phyloP scores from a whole-genome alignment of 495 filamentous ascomycete genomes.

The Jackrogersella multiformis region DNA sequence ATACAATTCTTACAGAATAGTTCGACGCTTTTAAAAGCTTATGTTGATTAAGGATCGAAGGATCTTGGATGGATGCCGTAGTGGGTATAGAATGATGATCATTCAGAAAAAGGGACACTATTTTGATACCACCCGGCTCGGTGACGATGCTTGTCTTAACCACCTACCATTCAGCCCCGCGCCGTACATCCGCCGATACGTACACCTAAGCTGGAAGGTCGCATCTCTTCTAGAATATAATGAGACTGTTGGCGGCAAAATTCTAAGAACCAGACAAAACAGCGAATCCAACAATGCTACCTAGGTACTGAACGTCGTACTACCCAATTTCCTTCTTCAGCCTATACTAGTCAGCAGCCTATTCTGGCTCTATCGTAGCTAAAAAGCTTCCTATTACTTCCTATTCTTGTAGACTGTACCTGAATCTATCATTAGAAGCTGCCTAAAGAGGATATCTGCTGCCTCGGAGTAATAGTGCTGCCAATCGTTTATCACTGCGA shows the following conservation, averaged over 20 bases:
- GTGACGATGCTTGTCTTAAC: background rate
- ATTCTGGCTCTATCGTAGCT: constrained; percentile 6
- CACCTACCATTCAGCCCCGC: constrained; percentile 2
- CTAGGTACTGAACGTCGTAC: background rate
- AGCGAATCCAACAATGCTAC: constrained; percentile 11
- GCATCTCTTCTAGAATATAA: background rate
- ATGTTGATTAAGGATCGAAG: background rate
- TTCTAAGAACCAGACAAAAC: constrained; percentile 1
- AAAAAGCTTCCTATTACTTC: background rate
- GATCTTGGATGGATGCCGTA: background rate
- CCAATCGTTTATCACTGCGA: background rate
- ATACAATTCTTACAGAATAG: no score
- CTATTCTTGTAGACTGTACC: background rate
- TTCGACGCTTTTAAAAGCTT: no score
- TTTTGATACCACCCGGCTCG: background rate
- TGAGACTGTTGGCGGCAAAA: constrained; percentile 1
- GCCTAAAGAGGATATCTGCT: background rate
- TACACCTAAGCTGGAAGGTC: constrained; percentile 9
- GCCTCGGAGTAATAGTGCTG: background rate
- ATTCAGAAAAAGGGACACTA: background rate
- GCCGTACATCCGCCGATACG: background rate
- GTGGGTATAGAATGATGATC: background rate
- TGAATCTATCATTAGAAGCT: constrained; percentile 2
- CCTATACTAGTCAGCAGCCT: background rate
- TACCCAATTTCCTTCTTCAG: background rate